Base-by-base conservation (phyloP, 2,329 filamentous ascomycete species). In the Zalaria obscura region DNA sequence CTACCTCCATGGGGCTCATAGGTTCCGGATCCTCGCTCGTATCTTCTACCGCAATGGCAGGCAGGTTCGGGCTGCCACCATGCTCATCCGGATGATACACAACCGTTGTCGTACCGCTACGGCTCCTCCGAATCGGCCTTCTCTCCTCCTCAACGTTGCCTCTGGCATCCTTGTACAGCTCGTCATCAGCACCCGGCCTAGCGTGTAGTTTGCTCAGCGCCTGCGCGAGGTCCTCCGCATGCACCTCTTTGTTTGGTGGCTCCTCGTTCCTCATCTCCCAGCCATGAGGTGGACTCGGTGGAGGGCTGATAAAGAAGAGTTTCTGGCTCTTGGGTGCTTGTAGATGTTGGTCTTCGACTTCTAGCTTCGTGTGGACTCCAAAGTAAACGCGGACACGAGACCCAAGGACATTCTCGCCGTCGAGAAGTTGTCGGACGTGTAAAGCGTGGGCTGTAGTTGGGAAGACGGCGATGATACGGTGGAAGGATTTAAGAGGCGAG, bases 401-500 rank as follows among this genome's bases (percentile, higher is more conserved):
- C 52, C 82, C 83, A 63, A 88, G 73, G 49, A 89, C 70, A 25
- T 67, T 66, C 62, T 87, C 80, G 52, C 80, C 78, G 54, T 91
- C 83, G 62, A 86, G 83, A 42, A 80, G 69, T 50, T 76, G 68
- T 48, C 82, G 78, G 42, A 89, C 80, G 42, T 69, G 67, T 52
- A 84, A 76, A 43, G 84, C 83, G 41, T 80, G 74, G 40, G 78
- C 73, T 53, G 73, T 69, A 46, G 77, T 75, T 61, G 73, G 79
- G 68, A 91, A 89, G 50, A 82, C 85, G 46, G 83, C 76, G 51
- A 89, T 71, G 54, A 91, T 86, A 58, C 84, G 80, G 48, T 80
- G 76, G 70, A 91, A 86, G 5, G 81, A 87, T 59, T 84, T 85
- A 47, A 91, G 73, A 0, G 84, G 84, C 7, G 81, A 76, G 72